Base-by-base conservation (phyloP, 129 eudicot genomes). In the Sambucus nigra region DNA sequence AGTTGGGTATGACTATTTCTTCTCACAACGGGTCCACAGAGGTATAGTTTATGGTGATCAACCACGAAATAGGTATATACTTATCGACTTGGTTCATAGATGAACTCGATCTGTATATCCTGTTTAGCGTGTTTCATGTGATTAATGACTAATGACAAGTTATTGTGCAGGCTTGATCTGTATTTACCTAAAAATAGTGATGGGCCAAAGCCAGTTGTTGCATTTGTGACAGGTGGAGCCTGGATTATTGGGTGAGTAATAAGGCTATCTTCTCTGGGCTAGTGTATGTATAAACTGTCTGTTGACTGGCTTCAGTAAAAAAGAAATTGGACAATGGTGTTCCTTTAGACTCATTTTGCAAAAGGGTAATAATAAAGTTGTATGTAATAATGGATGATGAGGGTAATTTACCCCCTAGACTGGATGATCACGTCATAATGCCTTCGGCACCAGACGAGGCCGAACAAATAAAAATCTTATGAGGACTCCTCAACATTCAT, bases 151-250 rank as follows among this genome's bases (percentile, higher is more conserved):
- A 49, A 66, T 38, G 41, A 16, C 21, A 38, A 56, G 60, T 52
- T 47, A 15, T 51, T 25, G 27, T 55, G 68, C 92, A 91, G 98
- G 81, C 95, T 91, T 64, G 95, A 91, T 79, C 69, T 91, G 47
- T 91, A 85, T 66, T 65, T 91, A 29, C 98, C 98, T 38, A 80
- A 69, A 77, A 57, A 73, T 51, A 64, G 42, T 10, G 56, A 74
- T 48, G 72, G 78, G 25, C 86, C 78, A 48, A 91, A 80, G 76
- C 98, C 98, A 47, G 98, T 91, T n/a, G 80, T 85, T 62, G 95
- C 94, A 69, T 80, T 82, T 75, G 78, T 91, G 51, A 91, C 95
- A 13, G 95, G 98, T 59, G 98, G 98, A 57, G 98, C 98, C 63
- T 89, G 98, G 98, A 84, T 89, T 46, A 91, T 91, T 51, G 98